Percentiles rank a stretch among this genome's conserved stretches.
Evolutionary conservation across 306 rosid species (phyloP).

Genomic region (Pyrus communis): DNA sequence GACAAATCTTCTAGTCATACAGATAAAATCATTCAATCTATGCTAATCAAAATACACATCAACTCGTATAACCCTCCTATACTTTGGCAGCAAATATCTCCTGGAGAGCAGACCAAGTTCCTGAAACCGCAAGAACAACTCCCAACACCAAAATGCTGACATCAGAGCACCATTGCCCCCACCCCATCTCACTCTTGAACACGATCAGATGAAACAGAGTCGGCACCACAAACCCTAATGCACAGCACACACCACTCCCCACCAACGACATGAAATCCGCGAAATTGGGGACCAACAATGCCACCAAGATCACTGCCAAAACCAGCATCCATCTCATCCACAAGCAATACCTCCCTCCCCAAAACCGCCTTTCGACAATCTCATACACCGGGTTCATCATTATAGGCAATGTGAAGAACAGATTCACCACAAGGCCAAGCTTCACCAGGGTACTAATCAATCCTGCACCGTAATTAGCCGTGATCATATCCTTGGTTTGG

Average conservation of each 20-base stretch:
- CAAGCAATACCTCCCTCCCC: conserved; percentile 37
- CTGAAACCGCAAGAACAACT: conserved; percentile 39
- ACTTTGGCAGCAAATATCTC: conserved; percentile 26
- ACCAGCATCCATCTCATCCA: conserved; percentile 47
- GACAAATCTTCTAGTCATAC: neutral
- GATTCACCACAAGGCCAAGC: conserved; percentile 44
- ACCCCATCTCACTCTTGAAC: conserved; percentile 38
- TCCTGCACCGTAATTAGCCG: conserved; percentile 37
- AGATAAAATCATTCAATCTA: neutral
- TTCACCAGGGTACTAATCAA: conserved; percentile 34
- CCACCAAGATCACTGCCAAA: conserved; percentile 35
- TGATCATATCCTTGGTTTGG: conserved; percentile 45
- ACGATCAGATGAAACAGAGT: conserved; percentile 40
- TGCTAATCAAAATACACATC: neutral
- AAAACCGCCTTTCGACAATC: conserved; percentile 42
- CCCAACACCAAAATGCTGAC: conserved; percentile 29
- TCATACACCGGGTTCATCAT: conserved; percentile 65
- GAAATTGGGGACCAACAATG: conserved; percentile 44
- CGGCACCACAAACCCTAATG: conserved; percentile 48
- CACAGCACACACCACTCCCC: conserved; percentile 48
- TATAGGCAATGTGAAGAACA: conserved; percentile 53
- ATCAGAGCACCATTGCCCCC: conserved; percentile 29
- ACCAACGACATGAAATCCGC: conserved; percentile 53
- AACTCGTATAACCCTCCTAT: neutral
- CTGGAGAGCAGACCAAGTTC: conserved; percentile 40